phyloP scores from a whole-genome alignment of 176 grass and related monocot genomes.

The Oryza brachyantha region DNA sequence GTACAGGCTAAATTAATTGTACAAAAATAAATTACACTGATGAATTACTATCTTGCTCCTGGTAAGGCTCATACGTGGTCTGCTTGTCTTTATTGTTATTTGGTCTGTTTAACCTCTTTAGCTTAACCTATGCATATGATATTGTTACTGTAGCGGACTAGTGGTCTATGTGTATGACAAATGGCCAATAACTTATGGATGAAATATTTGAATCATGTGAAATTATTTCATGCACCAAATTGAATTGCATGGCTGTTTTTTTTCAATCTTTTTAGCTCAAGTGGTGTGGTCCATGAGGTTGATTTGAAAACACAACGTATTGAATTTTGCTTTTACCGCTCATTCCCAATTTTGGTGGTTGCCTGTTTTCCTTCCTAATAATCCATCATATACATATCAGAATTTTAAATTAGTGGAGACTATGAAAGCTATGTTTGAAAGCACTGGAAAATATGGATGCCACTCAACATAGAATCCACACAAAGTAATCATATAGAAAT shows the following conservation, averaged over 20 bases:
- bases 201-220: not conserved
- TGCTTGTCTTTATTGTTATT: not conserved
- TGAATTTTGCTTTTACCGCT: not conserved
- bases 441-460: not conserved
- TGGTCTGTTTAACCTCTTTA: not conserved
- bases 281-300: not conserved
- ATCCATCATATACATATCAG: not conserved
- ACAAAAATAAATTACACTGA: not conserved
- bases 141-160: not conserved
- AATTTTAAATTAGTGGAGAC: not conserved
- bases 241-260: not conserved
- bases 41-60: not conserved
- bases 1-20: not conserved
- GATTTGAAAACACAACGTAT: not conserved
- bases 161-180: not conserved
- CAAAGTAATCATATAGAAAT: not conserved
- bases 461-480: not conserved
- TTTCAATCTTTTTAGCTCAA: not conserved
- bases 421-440: not conserved
- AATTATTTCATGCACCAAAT: not conserved
- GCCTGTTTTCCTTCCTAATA: conserved; percentile 1
- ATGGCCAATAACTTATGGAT: not conserved
- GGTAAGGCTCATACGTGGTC: not conserved
- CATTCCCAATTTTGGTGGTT: not conserved
- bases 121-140: conserved; percentile 1